Base-by-base conservation (phyloP, 129 eudicot species). In the Flaveria trinervia region DNA sequence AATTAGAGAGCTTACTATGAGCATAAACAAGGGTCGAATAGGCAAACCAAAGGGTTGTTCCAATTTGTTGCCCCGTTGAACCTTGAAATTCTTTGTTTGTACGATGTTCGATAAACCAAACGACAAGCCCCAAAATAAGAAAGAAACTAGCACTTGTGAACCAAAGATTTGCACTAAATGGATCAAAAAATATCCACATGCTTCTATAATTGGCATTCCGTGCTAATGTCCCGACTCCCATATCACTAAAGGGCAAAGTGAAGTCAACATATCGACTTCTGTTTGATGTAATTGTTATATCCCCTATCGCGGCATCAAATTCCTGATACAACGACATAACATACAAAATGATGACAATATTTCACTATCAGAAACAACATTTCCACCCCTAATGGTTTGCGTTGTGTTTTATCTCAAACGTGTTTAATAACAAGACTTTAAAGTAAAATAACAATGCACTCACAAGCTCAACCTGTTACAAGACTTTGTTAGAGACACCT, bases 291-390 rank as follows among this genome's bases (percentile, higher is more conserved):
- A 88, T 88, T 13, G 90, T 85, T 14, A 81, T 46, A 68, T 88
- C 93, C 14, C 90, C 90, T 6, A 85, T 71, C 1, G 77, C 85
- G 33, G 74, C 93, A 79, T 85, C 90, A 76, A 54, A 81, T 65
- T 65, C 68, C 83, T 80, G 74, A 39, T 65, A 2, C 28, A 62
- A 82, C 5, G 18, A 61, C 36, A 52, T 33, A 10, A n/a, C n/a
- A 68, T n/a, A 66, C 26, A 36, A 48, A 78, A 11, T 28, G 39
- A 33, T 33, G 3, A 33, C 39, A 33, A 7, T 33, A 33, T 33
- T 33, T 33, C 7, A 33, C 39, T 33, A 33, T 33, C 3, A 33
- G 39, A 33, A 33, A 33, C 39, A 33, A 33, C 7, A 33, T 33
- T 33, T 33, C 1, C 39, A 33, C 7, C 39, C 39, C 39, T 33